A percentile compares a stretch with the other conserved stretches of the same genome.
Evolutionary conservation across 179 eudicot species (phyloP).

Genomic region (Patellifolia procumbens): DNA sequence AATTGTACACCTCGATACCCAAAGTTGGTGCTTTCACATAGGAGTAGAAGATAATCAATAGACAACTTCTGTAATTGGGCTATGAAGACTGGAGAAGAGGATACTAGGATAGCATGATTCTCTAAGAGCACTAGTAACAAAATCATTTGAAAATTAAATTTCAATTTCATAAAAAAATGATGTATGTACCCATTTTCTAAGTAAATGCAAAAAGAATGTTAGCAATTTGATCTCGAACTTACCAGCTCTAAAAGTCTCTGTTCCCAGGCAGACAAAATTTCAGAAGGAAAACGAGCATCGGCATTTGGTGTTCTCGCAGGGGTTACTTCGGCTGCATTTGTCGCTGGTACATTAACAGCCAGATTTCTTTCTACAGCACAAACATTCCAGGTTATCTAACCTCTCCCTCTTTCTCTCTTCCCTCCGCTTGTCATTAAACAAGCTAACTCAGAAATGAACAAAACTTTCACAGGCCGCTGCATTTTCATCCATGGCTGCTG

Average conservation of each 20-base stretch:
- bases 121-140: no score
- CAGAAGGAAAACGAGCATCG: constrained; percentile 49
- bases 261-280: constrained; percentile 52
- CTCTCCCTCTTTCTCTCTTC: not conserved
- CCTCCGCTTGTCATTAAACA: not conserved
- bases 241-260: not conserved
- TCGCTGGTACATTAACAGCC: constrained; percentile 57
- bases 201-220: no score
- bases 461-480: constrained; percentile 46
- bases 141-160: no score
- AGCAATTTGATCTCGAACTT: not conserved
- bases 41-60: no score
- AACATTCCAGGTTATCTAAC: constrained; percentile 55
- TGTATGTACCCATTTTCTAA: no score
- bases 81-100: no score
- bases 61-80: no score
- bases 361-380: constrained; percentile 52
- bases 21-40: no score
- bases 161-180: no score
- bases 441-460: not conserved
- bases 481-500: constrained; percentile 46
- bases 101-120: no score
- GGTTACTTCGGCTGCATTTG: constrained; percentile 53
- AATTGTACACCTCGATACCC: not conserved
- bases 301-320: constrained; percentile 59